Base-by-base conservation (phyloP, 768 basidiomycete genomes). In the Suillus lakei region DNA sequence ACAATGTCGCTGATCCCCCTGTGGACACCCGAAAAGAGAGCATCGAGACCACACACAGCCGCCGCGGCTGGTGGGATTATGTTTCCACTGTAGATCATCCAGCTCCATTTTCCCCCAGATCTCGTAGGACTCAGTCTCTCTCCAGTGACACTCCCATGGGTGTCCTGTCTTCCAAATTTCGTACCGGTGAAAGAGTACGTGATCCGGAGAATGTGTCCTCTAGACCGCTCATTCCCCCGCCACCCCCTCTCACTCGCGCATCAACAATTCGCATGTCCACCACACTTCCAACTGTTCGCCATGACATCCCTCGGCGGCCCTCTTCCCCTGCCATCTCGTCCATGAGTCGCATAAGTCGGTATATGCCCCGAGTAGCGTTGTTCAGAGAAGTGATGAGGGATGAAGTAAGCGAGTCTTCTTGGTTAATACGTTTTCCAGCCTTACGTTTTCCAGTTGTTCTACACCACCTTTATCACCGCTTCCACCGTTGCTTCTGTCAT, bases 341-440 rank as follows among this genome's bases (percentile, higher is more conserved):
- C 10, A 70, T 77, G 63, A 84, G 82, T 67, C 79, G 81, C 30
- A 70, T 86, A 34, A 82, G 83, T 56, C 80, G 82, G 65, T 78
- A 85, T 54, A 78, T 88, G 44, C 84, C 86, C 12, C 79, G 82
- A 15, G 83, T 87, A 79, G 81, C 81, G 63, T 76, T 86, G 32
- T 85, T 90, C 65, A 83, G 80, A 34, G 73, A 82, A 70, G 87
- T 87, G 38, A 82, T 90, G 77, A 84, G 81, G 68, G 84, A 90
- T 71, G 89, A 90, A 82, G 88, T 88, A 69, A n/a, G 80, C 68
- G 48, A 64, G 44, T 55, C n/a, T n/a, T 26, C 5, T 63, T 28
- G 16, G 13, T 56, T 39, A 18, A 28, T 30, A 21, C 4, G 18
- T 30, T 51, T 15, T 30, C 12, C 36, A 41, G 6, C 38, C 43